Percentiles rank a stretch among this genome's conserved stretches.
Evolutionary conservation across 768 basidiomycete species (phyloP).

Genomic region (Trametes maxima): DNA sequence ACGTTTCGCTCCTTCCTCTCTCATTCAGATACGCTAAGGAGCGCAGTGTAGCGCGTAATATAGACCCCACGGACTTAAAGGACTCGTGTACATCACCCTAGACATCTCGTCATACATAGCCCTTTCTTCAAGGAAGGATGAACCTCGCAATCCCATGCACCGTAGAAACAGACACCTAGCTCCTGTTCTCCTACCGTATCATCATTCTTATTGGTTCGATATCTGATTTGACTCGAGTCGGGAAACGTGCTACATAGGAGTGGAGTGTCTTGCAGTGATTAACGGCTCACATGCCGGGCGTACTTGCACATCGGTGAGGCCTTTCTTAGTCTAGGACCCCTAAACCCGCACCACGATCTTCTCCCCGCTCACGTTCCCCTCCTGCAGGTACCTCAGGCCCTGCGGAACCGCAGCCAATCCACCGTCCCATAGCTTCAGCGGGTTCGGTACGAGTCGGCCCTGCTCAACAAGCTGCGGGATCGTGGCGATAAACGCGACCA

Average conservation of each 20-base stretch:
- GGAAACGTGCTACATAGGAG: no score
- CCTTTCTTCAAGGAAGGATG: background rate
- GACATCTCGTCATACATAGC: background rate
- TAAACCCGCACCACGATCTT: constrained; percentile 19
- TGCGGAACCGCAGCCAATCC: constrained; percentile 21
- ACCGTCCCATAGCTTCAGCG: constrained; percentile 13
- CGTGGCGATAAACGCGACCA: constrained; percentile 12
- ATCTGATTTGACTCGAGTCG: no score
- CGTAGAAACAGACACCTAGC: no score
- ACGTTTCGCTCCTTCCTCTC: background rate
- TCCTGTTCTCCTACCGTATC: no score
- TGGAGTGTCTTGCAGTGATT: no score
- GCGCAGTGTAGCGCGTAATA: background rate
- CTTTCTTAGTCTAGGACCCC: no score
- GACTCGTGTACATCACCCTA: background rate
- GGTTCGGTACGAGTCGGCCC: constrained; percentile 25
- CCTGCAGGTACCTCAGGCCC: constrained; percentile 21
- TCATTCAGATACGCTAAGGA: background rate
- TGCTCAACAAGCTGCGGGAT: constrained; percentile 13
- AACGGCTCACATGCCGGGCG: background rate
- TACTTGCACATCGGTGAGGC: background rate
- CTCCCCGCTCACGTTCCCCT: constrained; percentile 21
- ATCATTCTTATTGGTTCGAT: no score
- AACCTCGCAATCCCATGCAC: no score
- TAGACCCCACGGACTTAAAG: background rate